Conservation (phyloP, 768 basidiomycete genomes). For the Boletus speciosus region DNA sequence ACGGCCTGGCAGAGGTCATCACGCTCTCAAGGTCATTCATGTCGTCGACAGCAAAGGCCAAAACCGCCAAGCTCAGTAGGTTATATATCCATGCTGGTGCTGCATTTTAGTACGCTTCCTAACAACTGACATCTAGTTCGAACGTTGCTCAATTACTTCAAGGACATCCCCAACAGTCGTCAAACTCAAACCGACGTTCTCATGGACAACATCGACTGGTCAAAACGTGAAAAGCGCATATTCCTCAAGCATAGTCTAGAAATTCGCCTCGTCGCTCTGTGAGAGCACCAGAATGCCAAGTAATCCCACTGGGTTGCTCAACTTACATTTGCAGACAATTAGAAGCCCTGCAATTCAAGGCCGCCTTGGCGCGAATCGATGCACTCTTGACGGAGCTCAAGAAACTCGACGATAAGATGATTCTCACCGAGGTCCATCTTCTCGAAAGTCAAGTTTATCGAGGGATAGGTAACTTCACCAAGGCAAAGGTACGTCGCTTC, state of each 20-base stretch:
- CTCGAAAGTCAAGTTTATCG: constrained; percentile 90
- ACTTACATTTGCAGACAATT: constrained; percentile 50
- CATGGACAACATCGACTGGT: constrained; percentile 90
- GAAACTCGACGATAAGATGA: constrained; percentile 94
- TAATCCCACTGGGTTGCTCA: neutral
- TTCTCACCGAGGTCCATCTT: constrained; percentile 93
- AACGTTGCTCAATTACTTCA: constrained; percentile 90
- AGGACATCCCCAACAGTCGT: constrained; percentile 68
- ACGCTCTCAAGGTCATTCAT: constrained; percentile 81
- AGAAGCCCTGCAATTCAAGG: constrained; percentile 70
- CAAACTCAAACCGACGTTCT: constrained; percentile 81
- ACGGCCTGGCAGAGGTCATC: constrained; percentile 83
- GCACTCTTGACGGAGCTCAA: constrained; percentile 87
- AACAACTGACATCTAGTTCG: constrained; percentile 54
- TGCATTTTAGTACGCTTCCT: neutral
- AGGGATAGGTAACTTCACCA: constrained; percentile 83
- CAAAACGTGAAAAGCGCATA: constrained; percentile 85
- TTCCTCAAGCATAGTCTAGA: constrained; percentile 95
- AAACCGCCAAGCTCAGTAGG: constrained; percentile 91
- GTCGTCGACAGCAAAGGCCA: constrained; percentile 94
- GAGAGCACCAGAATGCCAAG: constrained; percentile 17
- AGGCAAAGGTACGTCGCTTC: constrained; percentile 66
- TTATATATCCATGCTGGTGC: neutral
- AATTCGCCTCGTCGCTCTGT: constrained; percentile 79
- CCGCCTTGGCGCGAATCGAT: constrained; percentile 80